phyloP scores from a whole-genome alignment of 805 yeast species.

The Hanseniaspora guilliermondii region DNA sequence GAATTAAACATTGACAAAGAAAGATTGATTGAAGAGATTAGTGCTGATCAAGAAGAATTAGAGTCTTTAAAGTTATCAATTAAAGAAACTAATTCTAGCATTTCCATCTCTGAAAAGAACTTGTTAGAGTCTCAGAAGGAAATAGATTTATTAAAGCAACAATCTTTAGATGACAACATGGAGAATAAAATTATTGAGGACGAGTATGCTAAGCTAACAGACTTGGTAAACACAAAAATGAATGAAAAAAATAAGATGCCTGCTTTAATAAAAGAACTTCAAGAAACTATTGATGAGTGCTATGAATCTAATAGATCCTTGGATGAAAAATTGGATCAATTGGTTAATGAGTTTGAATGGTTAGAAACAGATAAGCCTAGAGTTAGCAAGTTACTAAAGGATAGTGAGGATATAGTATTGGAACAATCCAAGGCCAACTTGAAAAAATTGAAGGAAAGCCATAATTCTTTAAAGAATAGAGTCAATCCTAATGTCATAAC shows the following conservation, averaged over 20 bases:
- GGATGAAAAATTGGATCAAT: slow-evolving; percentile 11
- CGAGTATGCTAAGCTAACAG: slow-evolving; percentile 53
- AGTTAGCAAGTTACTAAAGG: slow-evolving; percentile 32
- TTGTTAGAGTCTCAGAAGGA: slow-evolving; percentile 23
- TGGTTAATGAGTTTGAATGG: slow-evolving; percentile 58
- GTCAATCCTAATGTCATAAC: slow-evolving; percentile 80
- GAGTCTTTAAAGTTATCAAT: slow-evolving; percentile 28
- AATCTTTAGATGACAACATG: slow-evolving; percentile 32
- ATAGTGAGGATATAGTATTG: slow-evolving; percentile 51
- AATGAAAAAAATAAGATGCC: slow-evolving; percentile 33
- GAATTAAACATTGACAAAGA: slow-evolving; percentile 57
- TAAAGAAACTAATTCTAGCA: slow-evolving; percentile 27
- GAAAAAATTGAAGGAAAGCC: slow-evolving; percentile 42
- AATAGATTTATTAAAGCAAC: slow-evolving; percentile 22
- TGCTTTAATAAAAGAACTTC: slow-evolving; percentile 29
- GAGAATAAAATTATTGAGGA: slow-evolving; percentile 58
- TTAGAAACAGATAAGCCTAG: slow-evolving; percentile 51
- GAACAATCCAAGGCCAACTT: slow-evolving; percentile 28
- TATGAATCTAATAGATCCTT: background rate
- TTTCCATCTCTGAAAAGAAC: slow-evolving; percentile 20
- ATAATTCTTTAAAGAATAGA: slow-evolving; percentile 60
- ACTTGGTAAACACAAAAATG: slow-evolving; percentile 34
- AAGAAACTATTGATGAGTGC: background rate
- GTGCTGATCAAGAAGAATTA: slow-evolving; percentile 33
- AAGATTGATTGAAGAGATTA: slow-evolving; percentile 48